These are phyloP conservation scores for Podila horticola DNA, from an alignment of 192 early-diverging fungal species.

Conservation along the genomic window DNA sequence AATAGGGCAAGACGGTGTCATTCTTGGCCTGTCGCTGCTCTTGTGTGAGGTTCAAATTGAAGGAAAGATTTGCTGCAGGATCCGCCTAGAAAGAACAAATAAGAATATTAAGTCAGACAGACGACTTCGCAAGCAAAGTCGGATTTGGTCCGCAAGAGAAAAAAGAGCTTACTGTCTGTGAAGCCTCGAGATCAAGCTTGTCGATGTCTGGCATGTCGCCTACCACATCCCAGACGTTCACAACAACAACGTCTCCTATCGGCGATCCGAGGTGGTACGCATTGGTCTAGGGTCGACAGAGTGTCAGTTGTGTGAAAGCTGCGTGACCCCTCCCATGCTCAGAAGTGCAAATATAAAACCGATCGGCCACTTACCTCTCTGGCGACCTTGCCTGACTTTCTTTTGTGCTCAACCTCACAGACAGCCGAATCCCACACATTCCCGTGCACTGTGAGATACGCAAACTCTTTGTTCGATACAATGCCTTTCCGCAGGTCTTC, in stretches of 20 bases:
- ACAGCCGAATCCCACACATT: slow-evolving; percentile 47
- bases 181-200: slow-evolving; percentile 38
- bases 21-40: slow-evolving; percentile 81
- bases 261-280: slow-evolving; percentile 39
- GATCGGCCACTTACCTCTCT: slow-evolving; percentile 34
- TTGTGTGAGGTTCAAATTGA: slow-evolving; percentile 87
- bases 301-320: background rate
- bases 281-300: slow-evolving; percentile 22
- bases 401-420: slow-evolving; percentile 52
- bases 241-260: slow-evolving; percentile 27
- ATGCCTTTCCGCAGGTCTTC: slow-evolving; percentile 13
- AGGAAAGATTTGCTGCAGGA: slow-evolving; percentile 83
- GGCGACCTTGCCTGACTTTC: slow-evolving; percentile 53
- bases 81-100: slow-evolving; percentile 54
- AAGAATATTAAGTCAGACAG: background rate
- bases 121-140: too few species aligned
- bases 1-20: slow-evolving; percentile 82
- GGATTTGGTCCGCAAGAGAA: background rate
- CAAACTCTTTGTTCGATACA: slow-evolving; percentile 24
- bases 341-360: too few species aligned
- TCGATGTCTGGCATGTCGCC: slow-evolving; percentile 45
- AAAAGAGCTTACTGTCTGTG: slow-evolving; percentile 23
- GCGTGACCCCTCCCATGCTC: too few species aligned
- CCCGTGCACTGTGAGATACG: slow-evolving; percentile 26
- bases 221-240: slow-evolving; percentile 39